Evolutionary conservation across 257 asterid genomes (phyloP).

Genomic region (Penstemon davidsonii): DNA sequence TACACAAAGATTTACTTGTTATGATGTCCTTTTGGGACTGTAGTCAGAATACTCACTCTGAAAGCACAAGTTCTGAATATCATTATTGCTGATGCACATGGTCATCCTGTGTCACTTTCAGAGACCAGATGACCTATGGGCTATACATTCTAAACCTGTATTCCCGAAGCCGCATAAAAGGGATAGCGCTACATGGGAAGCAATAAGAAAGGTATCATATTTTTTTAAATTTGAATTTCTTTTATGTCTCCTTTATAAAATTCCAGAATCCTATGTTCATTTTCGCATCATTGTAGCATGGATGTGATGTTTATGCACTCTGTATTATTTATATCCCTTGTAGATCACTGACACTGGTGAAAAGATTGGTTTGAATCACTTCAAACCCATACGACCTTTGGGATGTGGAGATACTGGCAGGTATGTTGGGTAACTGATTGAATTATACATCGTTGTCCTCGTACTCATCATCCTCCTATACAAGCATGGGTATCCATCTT

Average conservation of each 20-base stretch:
- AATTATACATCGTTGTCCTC: not conserved
- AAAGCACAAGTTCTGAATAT: constrained; percentile 15
- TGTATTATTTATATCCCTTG: constrained; percentile 22
- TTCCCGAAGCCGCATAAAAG: constrained; percentile 82
- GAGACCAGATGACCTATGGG: constrained; percentile 97
- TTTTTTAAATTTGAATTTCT: constrained; percentile 10
- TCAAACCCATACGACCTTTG: constrained; percentile 91
- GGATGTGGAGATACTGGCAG: constrained; percentile 99
- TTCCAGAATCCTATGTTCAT: no score
- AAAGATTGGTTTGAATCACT: constrained; percentile 79
- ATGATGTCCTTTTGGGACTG: no score
- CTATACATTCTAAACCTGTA: constrained; percentile 80
- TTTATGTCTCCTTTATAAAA: not conserved
- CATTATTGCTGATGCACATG: constrained; percentile 36
- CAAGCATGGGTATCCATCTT: not conserved
- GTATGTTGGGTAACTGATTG: constrained; percentile 32
- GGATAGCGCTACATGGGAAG: constrained; percentile 63
- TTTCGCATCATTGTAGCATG: not conserved
- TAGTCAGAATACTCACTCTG: not conserved
- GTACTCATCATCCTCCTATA: no score
- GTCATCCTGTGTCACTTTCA: constrained; percentile 39
- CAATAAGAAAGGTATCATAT: constrained; percentile 70
- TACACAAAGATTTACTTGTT: not conserved
- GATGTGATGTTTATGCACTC: not conserved
- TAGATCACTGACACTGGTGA: constrained; percentile 72